A percentile compares a stretch with the other conserved stretches of the same genome.
phyloP scores from a whole-genome alignment of 768 basidiomycete genomes.

The Amyloporia xantha region DNA sequence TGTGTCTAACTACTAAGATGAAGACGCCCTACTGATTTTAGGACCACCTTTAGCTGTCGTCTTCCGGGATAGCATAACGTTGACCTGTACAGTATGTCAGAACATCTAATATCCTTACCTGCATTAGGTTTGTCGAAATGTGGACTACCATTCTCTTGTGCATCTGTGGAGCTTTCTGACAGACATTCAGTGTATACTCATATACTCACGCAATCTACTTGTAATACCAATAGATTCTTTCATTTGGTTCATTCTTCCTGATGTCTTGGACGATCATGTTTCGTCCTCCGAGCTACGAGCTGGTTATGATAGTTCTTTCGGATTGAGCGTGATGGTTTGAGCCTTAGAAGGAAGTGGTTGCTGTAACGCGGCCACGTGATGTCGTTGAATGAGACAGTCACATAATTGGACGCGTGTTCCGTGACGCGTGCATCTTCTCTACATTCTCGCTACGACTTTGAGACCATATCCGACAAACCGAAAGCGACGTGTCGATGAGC shows the following conservation, averaged over 20 bases:
- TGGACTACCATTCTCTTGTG: not conserved
- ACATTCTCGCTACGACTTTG: too few relatives aligned
- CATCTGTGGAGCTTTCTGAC: conserved; percentile 2
- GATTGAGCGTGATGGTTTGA: too few relatives aligned
- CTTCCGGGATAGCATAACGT: conserved; percentile 73
- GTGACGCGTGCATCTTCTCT: too few relatives aligned
- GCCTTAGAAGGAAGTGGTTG: too few relatives aligned
- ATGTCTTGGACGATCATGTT: not conserved
- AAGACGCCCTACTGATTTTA: too few relatives aligned
- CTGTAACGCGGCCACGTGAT: too few relatives aligned
- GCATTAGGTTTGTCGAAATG: not conserved
- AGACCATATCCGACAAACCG: too few relatives aligned
- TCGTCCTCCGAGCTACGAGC: too few relatives aligned
- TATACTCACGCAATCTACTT: conserved; percentile 1
- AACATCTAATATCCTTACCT: conserved; percentile 53
- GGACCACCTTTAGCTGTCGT: conserved; percentile 49
- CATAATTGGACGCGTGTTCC: too few relatives aligned
- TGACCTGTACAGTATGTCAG: conserved; percentile 80
- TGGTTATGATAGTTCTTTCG: too few relatives aligned
- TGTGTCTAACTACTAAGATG: too few relatives aligned
- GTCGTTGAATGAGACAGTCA: too few relatives aligned
- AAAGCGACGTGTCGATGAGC: conserved; percentile 5
- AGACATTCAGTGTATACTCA: conserved; percentile 8
- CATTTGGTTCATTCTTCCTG: not conserved
- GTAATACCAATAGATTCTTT: conserved; percentile 7